Evolutionary conservation across 257 asterid species (phyloP), one percentile per base, ranked within the genome.

Genomic region (Handroanthus guayacan): DNA sequence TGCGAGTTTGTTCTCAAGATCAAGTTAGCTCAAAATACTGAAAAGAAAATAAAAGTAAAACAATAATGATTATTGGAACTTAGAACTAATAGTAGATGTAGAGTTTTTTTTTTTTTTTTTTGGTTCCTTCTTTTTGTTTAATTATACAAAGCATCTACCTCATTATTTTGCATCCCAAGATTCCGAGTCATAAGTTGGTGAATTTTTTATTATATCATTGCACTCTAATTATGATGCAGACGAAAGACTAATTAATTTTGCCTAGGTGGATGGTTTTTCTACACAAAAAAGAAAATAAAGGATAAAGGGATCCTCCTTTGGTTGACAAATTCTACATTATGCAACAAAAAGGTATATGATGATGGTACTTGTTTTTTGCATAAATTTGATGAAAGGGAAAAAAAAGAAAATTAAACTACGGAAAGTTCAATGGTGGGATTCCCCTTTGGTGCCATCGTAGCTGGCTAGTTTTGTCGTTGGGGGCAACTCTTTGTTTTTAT

Each of bases 391-490:
- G 8, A 9, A 31, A 25, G 18, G 16, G 25, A 16, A 25, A 5
- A 25, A 5, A 45, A 38, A 60, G 18, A 13, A 9, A 73, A 64
- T 8, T 63, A 65, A 43, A 25, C 4, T 44, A 78, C 3, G 45
- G 55, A 31, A 65, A 78, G 66, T 8, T 54, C 69, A 78, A 78
- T 79, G 75, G 75, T 71, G 80, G 72, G 88, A 82, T 84, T 81
- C 87, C 84, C 62, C 67, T 70, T 67, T 81, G 90, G 90, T 80
- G 89, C 81, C 88, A 78, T 79, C 82, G 79, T 64, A 79, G 90
- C 92, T 85, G 95, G 86, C 89, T 81, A 62, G 47, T 86, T 88
- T 84, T 89, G 92, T 87, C 90, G 81, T 86, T 84, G 80, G 50
- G 79, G 75, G 68, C 86, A 75, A 80, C 84, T 75, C 72, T 73